Evolutionary conservation across 2,329 filamentous ascomycete species (phyloP).

Genomic region (Xylaria sp.): DNA sequence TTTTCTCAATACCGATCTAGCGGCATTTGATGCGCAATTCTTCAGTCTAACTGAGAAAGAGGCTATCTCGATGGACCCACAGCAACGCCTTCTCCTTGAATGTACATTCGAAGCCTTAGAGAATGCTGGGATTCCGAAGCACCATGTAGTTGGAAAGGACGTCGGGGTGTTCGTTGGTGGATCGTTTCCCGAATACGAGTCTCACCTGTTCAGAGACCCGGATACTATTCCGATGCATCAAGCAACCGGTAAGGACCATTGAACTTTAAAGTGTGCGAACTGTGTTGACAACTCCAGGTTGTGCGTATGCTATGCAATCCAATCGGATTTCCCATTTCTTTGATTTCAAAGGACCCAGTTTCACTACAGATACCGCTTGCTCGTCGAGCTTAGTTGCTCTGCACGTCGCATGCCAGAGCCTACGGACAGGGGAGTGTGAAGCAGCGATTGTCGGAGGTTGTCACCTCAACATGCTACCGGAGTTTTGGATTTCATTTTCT

Average conservation of each 20-base stretch:
- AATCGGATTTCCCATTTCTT: constrained; percentile 68
- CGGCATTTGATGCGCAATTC: constrained; percentile 63
- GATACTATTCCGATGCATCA: constrained; percentile 64
- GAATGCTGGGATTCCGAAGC: constrained; percentile 62
- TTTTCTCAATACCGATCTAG: constrained; percentile 58
- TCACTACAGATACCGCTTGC: constrained; percentile 64
- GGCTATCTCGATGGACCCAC: constrained; percentile 63
- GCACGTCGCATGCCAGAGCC: constrained; percentile 62
- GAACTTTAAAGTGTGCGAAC: neutral
- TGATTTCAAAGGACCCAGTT: constrained; percentile 64
- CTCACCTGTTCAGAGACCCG: constrained; percentile 57
- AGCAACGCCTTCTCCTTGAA: constrained; percentile 64
- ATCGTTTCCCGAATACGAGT: constrained; percentile 61
- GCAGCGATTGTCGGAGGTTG: constrained; percentile 61
- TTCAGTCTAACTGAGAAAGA: constrained; percentile 64
- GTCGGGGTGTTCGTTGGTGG: constrained; percentile 64
- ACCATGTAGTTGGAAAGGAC: constrained; percentile 58
- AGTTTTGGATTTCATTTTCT: constrained; percentile 60
- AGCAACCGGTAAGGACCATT: constrained; percentile 56
- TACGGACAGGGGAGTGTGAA: constrained; percentile 59
- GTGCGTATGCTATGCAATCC: constrained; percentile 63
- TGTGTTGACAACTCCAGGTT: constrained; percentile 50
- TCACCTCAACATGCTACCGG: constrained; percentile 60
- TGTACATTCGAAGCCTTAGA: constrained; percentile 66
- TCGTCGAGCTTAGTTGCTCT: constrained; percentile 63